These are phyloP conservation scores for Hypoxylon sp. DNA, from an alignment of 2,329 filamentous ascomycete species.

Conservation along the genomic window DNA sequence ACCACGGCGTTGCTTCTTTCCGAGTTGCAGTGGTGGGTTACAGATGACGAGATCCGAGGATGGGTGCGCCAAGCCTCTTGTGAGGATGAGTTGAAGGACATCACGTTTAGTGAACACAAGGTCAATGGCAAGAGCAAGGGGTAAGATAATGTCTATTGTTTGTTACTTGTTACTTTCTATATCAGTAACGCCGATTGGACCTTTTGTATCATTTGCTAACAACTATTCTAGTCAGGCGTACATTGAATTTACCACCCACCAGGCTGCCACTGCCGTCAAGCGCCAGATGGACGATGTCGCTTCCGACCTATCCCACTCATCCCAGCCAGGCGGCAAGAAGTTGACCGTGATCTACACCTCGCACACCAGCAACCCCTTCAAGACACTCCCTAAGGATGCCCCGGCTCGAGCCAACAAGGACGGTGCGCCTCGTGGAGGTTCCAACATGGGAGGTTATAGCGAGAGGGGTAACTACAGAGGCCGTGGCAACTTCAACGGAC, in stretches of 20 bases:
- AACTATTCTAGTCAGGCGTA: slow-evolving; percentile 72
- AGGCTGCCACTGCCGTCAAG: slow-evolving; percentile 87
- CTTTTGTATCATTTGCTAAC: slow-evolving; percentile 9
- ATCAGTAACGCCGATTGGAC: too few species aligned
- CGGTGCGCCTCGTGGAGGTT: slow-evolving; percentile 59
- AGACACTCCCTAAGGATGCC: slow-evolving; percentile 88
- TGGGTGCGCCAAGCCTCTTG: slow-evolving; percentile 83
- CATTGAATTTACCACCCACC: slow-evolving; percentile 82
- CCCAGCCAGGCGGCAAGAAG: slow-evolving; percentile 70
- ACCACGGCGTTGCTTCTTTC: slow-evolving; percentile 82
- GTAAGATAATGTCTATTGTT: too few species aligned
- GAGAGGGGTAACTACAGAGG: slow-evolving; percentile 49
- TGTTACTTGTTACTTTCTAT: too few species aligned
- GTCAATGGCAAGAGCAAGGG: slow-evolving; percentile 99
- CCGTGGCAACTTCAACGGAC: slow-evolving; percentile 44
- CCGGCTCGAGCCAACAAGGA: slow-evolving; percentile 75
- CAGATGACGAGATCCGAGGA: slow-evolving; percentile 90
- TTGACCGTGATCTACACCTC: slow-evolving; percentile 78
- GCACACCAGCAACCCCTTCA: slow-evolving; percentile 84
- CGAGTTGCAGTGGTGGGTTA: slow-evolving; percentile 96
- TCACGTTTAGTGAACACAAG: slow-evolving; percentile 98
- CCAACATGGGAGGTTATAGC: slow-evolving; percentile 59
- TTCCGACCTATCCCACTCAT: slow-evolving; percentile 62
- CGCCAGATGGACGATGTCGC: slow-evolving; percentile 72
- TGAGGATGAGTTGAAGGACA: slow-evolving; percentile 86